Base-by-base conservation (phyloP, 2,329 filamentous ascomycete species). In the Ceratocystis cacaofunesta region DNA sequence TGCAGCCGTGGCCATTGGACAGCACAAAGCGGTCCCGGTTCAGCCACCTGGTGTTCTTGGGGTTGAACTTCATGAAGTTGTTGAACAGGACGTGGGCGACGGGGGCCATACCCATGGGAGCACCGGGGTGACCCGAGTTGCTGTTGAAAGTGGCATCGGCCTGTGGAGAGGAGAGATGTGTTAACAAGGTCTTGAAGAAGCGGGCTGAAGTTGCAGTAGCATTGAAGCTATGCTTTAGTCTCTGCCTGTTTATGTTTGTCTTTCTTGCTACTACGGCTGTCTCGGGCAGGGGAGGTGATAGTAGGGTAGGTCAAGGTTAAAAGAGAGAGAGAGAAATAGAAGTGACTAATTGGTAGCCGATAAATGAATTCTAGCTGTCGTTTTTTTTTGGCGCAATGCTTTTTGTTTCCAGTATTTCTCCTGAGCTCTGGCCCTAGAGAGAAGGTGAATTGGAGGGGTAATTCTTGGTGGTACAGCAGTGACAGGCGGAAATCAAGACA, bases 41-140 rank as follows among this genome's bases (percentile, higher is more conserved):
- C 73, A 94, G 74, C 92, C 92, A 99, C 70, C 90, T 83, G 72
- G 94, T 90, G 85, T 96, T 96, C 87, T 96, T 95, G 73, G 94
- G 94, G 87, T 97, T 99, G 85, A 96, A 99, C 77, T 80, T 95
- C 90, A 99, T 90, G 84, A 96, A 95, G 79, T 94, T 95, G 85
- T 96, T 95, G 82, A 90, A 99, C 70, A 99, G 85, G 74, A 97
- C 90, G 83, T 97, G 94, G 77, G 94, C 87, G 74, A 92, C 86
- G 69, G 94, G 92, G 74, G 94, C 94, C 90, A 97, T 85, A 76
- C 84, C 84, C 84, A 99, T 99, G 74, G 94, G 94, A 77, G 94
- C 94, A 83, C 94, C 94, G 74, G 94, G 94, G 81, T 99, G 94
- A 76, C 94, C 94, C 70, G 92, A 96, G 85, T 97, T 97, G 77